A percentile compares a stretch with the other conserved stretches of the same genome.
phyloP scores from a whole-genome alignment of 305 asterid species.

The Withania somnifera region DNA sequence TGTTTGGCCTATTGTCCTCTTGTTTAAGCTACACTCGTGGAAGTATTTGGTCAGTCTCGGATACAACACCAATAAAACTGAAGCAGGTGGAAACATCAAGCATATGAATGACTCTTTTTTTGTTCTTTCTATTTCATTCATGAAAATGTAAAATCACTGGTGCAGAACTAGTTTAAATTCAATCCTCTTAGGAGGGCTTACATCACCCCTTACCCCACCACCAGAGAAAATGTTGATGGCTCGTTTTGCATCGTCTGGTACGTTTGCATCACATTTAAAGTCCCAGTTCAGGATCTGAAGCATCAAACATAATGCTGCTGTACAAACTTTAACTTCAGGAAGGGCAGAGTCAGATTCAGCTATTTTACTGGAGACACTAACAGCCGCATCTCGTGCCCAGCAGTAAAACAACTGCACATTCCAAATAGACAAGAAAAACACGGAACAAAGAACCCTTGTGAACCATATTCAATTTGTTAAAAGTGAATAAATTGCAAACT shows the following conservation, averaged over 20 bases:
- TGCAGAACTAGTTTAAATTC: conserved; percentile 23
- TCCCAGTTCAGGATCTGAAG: conserved; percentile 95
- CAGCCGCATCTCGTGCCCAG: conserved; percentile 90
- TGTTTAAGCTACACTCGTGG: background rate
- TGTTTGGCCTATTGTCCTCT: background rate
- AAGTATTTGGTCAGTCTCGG: background rate
- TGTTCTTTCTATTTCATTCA: background rate
- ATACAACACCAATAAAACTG: background rate
- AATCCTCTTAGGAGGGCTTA: conserved; percentile 33
- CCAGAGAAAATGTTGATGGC: conserved; percentile 45
- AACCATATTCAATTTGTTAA: background rate
- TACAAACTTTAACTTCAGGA: conserved; percentile 78
- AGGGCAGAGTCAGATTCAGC: conserved; percentile 47
- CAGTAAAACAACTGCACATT: conserved; percentile 50
- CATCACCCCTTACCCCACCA: conserved; percentile 43
- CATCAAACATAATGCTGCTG: conserved; percentile 65
- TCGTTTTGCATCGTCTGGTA: conserved; percentile 35
- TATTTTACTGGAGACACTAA: conserved; percentile 50
- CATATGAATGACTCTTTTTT: background rate
- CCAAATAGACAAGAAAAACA: background rate
- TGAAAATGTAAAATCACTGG: background rate
- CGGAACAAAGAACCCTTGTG: background rate
- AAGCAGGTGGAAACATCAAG: background rate
- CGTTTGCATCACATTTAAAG: conserved; percentile 36
- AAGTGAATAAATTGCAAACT: conserved; percentile 9